Conservation (phyloP, 2,329 filamentous ascomycete genomes). For the Lachnellula subtilissima region DNA sequence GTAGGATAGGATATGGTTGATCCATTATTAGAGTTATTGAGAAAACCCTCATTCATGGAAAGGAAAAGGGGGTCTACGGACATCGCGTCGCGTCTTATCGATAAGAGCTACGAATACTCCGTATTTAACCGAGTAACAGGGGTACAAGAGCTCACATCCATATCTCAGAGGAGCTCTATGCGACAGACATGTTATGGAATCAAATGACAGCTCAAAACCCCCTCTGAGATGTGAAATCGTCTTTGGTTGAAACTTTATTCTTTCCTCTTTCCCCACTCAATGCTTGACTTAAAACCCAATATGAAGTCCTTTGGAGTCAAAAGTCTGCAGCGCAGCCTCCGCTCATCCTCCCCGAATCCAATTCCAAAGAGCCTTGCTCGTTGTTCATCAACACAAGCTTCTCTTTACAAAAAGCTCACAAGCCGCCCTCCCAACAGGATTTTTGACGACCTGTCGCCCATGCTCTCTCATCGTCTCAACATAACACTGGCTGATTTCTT, state of each 20-base stretch:
- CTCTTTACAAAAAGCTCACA: slow-evolving; percentile 19
- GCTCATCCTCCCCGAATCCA: not conserved
- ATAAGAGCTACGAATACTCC: slow-evolving; percentile 9
- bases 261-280: not conserved
- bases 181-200: not conserved
- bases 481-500: slow-evolving; percentile 56
- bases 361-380: not conserved
- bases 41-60: not conserved
- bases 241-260: not conserved
- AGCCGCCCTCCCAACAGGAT: slow-evolving; percentile 20
- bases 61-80: not conserved
- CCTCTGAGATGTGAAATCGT: not conserved
- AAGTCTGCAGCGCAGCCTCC: not conserved
- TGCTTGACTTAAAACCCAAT: not conserved
- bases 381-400: slow-evolving; percentile 6
- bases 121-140: not conserved
- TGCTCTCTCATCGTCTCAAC: slow-evolving; percentile 60
- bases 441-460: slow-evolving; percentile 53
- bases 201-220: too few species aligned
- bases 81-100: slow-evolving; percentile 14
- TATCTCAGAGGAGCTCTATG: not conserved
- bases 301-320: not conserved
- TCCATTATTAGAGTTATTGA: not conserved
- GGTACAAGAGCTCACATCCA: not conserved
- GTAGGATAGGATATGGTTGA: not conserved